A percentile compares a stretch with the other conserved stretches of the same genome.
Evolutionary conservation across 2,329 filamentous ascomycete genomes (phyloP).

Genomic region (Aurifilum marmelostoma): DNA sequence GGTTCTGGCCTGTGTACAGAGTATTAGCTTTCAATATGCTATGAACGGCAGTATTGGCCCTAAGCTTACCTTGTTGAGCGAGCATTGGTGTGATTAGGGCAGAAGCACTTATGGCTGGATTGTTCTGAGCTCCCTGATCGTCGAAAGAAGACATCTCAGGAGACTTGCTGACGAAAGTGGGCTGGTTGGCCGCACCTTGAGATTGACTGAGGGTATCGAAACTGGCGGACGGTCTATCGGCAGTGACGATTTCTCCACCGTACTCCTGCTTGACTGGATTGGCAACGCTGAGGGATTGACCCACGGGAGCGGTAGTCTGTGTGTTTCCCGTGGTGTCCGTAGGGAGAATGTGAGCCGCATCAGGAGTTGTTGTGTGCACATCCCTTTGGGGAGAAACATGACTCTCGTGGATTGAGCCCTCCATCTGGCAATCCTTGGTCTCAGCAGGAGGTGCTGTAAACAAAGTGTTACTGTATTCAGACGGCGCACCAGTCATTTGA

Average conservation of each 20-base stretch:
- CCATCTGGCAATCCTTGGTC: not conserved
- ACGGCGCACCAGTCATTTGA: not conserved
- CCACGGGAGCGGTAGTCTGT: not conserved
- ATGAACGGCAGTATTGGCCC: not conserved
- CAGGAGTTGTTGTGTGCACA: not conserved
- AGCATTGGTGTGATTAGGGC: not conserved
- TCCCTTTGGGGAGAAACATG: not conserved
- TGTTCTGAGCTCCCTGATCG: not conserved
- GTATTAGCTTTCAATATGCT: not conserved
- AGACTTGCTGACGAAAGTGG: not conserved
- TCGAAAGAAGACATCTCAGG: not conserved
- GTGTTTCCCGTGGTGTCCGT: not conserved
- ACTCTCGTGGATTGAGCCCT: not conserved
- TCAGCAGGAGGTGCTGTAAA: not conserved
- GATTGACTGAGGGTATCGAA: not conserved
- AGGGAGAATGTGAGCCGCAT: not conserved
- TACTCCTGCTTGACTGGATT: not conserved
- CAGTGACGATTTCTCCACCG: not conserved
- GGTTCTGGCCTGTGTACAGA: not conserved
- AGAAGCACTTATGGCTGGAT: not conserved
- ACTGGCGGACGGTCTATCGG: not conserved
- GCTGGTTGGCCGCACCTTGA: not conserved
- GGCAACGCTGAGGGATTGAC: not conserved
- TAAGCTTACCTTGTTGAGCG: not conserved
- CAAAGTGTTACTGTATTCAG: not conserved